Percentiles rank a stretch among this genome's conserved stretches.
These are phyloP conservation scores for Diaporthe sp. DNA, from an alignment of 2,329 filamentous ascomycete species.

Conservation along the genomic window DNA sequence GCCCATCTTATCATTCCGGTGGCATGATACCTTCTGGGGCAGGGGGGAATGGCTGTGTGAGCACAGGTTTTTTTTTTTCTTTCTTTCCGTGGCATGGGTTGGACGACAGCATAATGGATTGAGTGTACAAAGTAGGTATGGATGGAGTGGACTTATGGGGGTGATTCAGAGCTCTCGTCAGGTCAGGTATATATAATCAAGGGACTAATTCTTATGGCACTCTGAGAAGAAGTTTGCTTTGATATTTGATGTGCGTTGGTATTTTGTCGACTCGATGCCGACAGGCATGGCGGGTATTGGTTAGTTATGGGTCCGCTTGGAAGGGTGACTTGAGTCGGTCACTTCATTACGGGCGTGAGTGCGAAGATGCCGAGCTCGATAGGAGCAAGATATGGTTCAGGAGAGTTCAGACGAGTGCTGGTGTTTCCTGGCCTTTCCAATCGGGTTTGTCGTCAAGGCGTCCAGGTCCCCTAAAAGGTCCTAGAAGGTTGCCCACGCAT, in stretches of 20 bases:
- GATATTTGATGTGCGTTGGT: conserved; percentile 10
- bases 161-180: conserved; percentile 5
- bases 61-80: background rate
- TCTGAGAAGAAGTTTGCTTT: background rate
- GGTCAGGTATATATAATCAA: conserved; percentile 34
- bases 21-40: conserved; percentile 19
- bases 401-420: background rate
- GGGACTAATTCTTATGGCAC: background rate
- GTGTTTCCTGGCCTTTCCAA: background rate
- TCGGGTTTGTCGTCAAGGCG: background rate
- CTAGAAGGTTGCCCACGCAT: background rate
- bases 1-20: conserved; percentile 8
- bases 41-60: conserved; percentile 6
- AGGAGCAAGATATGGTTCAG: background rate
- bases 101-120: conserved; percentile 30
- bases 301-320: background rate
- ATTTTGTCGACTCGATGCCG: background rate
- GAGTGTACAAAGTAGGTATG: conserved; percentile 25
- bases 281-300: background rate
- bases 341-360: background rate
- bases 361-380: background rate
- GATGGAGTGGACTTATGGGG: conserved; percentile 7
- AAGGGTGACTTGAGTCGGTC: conserved; percentile 21
- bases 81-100: conserved; percentile 26
- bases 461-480: background rate